phyloP scores from a whole-genome alignment of 257 asterid genomes.

The Eucommia ulmoides region DNA sequence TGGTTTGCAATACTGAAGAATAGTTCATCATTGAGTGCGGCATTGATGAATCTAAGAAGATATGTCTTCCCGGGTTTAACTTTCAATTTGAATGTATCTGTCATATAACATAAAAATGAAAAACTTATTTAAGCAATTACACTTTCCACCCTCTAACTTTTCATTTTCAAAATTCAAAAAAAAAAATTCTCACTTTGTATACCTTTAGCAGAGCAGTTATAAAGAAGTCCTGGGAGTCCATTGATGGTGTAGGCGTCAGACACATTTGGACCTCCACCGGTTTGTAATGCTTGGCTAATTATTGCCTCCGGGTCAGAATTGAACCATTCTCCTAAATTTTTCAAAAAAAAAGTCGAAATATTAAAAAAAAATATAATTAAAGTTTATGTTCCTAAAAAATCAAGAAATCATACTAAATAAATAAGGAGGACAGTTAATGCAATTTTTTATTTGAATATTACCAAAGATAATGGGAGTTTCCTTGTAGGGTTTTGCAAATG shows the following conservation, averaged over 20 bases:
- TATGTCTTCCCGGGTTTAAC: neutral
- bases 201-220: constrained; percentile 15
- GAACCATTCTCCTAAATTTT: neutral
- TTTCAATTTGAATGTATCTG: neutral
- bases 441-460: neutral
- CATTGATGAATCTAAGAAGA: neutral
- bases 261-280: constrained; percentile 16
- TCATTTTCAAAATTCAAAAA: neutral
- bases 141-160: neutral
- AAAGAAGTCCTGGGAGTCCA: neutral
- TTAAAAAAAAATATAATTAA: too few relatives aligned
- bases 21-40: neutral
- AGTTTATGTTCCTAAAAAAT: neutral
- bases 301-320: neutral
- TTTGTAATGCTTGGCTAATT: constrained; percentile 4
- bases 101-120: too few relatives aligned
- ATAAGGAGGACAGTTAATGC: neutral
- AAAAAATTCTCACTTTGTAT: neutral
- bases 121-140: neutral
- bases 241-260: constrained; percentile 7
- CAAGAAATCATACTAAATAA: too few relatives aligned
- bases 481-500: constrained; percentile 12
- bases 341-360: too few relatives aligned
- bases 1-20: neutral
- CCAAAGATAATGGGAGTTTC: constrained; percentile 15